Base-by-base conservation (phyloP, 2,329 filamentous ascomycete species). In the Catunica adiposa region DNA sequence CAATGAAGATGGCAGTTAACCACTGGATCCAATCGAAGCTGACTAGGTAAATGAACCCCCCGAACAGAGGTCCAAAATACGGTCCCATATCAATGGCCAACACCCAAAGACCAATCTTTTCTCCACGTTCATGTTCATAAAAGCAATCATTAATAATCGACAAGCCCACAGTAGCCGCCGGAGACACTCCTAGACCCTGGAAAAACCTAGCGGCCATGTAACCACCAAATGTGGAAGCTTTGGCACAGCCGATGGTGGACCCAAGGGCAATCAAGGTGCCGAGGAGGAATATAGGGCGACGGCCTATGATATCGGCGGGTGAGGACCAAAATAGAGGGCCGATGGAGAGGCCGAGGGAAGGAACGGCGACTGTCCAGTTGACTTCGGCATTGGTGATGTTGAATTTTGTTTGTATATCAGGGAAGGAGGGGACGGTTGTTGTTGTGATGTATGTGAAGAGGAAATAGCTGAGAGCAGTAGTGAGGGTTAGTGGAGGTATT, bases 191-290 rank as follows among this genome's bases (percentile, higher is more conserved):
- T 8, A 79, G 67, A 0, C 77, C 77, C 61, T 80, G 76, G 61
- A 79, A 77, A 61, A 79, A 78, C 2, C 77, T 66, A 1, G 73
- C 74, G n/a, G 73, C 71, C 74, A 80, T 77, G 63, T 79, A 79
- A 0, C 70, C 70, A 1, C 63, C 60, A 61, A 76, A 76, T 26
- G 64, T 63, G 3, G 64, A 60, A 15, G 67, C 63, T 4, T 66
- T 60, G 8, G 67, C 64, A 26, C 66, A 66, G 52, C 67, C 66
- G 42, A 67, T 59, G 37, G 64, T 66, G 2, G 67, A 60, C 34
- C 61, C 63, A 26, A 70, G 60, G 17, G 66, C 62, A 53, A 68
- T 62, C 53, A 62, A 46, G 29, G 68, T 61, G 66, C 71, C 58
- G 22, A 70, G 54, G 26, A 79, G 65, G 61, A 78, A 71, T 37